Conservation (phyloP, 805 yeast species). For the Starmerella geochares region DNA sequence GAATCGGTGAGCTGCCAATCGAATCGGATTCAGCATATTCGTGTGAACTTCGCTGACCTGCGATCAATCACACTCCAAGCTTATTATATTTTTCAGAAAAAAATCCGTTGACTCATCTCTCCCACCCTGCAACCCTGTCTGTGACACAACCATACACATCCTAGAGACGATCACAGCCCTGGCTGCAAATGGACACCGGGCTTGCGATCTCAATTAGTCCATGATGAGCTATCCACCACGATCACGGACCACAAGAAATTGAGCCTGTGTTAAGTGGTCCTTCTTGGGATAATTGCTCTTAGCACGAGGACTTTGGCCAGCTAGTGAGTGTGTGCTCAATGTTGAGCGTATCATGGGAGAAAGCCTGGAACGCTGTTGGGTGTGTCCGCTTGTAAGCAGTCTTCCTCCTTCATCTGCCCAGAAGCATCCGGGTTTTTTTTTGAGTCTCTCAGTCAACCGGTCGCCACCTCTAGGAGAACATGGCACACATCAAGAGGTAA, state of each 20-base stretch:
- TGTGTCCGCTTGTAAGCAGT: background rate
- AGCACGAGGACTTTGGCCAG: no score
- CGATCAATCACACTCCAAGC: background rate
- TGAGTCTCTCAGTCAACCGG: no score
- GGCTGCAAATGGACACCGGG: no score
- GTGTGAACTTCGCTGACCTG: background rate
- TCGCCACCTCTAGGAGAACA: no score
- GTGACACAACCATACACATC: background rate
- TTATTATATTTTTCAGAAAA: background rate
- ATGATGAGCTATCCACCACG: background rate
- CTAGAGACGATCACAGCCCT: background rate
- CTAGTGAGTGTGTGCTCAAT: no score
- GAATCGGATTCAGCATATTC: slow-evolving; percentile 2
- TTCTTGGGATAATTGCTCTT: no score
- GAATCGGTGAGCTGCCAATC: background rate
- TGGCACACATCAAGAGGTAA: slow-evolving; percentile 11
- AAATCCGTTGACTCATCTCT: slow-evolving; percentile 9
- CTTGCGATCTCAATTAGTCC: no score
- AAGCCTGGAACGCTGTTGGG: no score
- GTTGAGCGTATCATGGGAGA: background rate
- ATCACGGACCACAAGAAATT: background rate
- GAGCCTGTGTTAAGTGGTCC: no score
- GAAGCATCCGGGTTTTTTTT: background rate
- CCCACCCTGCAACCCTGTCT: background rate
- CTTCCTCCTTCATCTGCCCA: background rate